Evolutionary conservation across 108 stramenopile species (phyloP).

Genomic region (Stephanodiscus minutulus): DNA sequence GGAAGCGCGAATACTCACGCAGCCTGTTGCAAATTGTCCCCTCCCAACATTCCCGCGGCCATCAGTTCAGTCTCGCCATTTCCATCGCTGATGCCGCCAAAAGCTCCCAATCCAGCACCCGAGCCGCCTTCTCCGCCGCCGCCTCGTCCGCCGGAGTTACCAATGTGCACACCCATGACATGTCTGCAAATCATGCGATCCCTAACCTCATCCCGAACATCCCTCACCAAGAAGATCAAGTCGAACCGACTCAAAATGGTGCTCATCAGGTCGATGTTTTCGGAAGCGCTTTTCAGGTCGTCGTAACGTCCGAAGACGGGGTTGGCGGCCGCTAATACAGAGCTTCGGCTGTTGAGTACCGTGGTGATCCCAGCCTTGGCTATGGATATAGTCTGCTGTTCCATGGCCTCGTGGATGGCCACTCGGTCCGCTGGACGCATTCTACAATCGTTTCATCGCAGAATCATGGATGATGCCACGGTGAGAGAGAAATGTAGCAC

Average conservation of each 20-base stretch:
- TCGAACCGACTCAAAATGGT: constrained; percentile 98
- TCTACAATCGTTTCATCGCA: constrained; percentile 43
- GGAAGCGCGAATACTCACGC: constrained; percentile 30
- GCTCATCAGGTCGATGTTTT: constrained; percentile 99
- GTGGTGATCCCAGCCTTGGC: constrained; percentile 99
- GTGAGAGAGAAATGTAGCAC: neutral
- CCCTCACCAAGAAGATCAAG: constrained; percentile 97
- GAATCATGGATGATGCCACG: neutral
- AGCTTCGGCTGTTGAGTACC: constrained; percentile 90
- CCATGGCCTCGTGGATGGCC: constrained; percentile 99
- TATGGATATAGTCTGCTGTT: constrained; percentile 99
- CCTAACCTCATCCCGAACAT: constrained; percentile 94
- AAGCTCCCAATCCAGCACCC: constrained; percentile 34
- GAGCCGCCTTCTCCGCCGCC: constrained; percentile 20
- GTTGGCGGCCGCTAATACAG: constrained; percentile 98
- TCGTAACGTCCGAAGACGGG: constrained; percentile 99
- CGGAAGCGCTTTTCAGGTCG: constrained; percentile 92
- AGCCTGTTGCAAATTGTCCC: constrained; percentile 43
- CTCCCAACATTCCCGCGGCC: constrained; percentile 48
- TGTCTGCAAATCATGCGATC: constrained; percentile 96
- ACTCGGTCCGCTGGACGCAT: constrained; percentile 98
- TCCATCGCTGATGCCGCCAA: constrained; percentile 30
- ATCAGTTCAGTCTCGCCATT: constrained; percentile 49
- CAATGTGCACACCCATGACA: constrained; percentile 97
- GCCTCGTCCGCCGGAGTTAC: constrained; percentile 52